A percentile compares a stretch with the other conserved stretches of the same genome.
Evolutionary conservation across 768 basidiomycete genomes (phyloP).

Genomic region (Coprinopsis strossmayeri): DNA sequence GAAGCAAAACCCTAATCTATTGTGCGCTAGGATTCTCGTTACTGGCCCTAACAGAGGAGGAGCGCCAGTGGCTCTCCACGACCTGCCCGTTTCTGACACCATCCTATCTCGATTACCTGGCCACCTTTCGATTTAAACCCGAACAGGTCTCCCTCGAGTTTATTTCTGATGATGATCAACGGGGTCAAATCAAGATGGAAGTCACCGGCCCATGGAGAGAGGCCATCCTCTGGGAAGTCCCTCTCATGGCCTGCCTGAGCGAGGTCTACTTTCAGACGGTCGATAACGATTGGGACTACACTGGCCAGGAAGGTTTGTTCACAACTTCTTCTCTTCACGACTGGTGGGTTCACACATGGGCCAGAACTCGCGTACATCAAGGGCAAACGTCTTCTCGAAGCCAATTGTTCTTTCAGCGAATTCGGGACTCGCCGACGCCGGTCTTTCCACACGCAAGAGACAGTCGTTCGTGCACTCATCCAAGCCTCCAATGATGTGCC

Average conservation of each 20-base stretch:
- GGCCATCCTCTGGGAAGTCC: slow-evolving; percentile 93
- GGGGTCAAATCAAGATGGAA: slow-evolving; percentile 69
- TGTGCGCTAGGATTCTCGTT: slow-evolving; percentile 52
- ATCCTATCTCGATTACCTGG: slow-evolving; percentile 74
- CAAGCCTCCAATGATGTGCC: slow-evolving; percentile 49
- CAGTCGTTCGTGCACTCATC: slow-evolving; percentile 64
- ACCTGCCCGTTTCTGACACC: slow-evolving; percentile 70
- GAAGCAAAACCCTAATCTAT: slow-evolving; percentile 1
- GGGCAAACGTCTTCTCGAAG: slow-evolving; percentile 52
- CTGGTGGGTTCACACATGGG: not conserved
- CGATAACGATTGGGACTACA: slow-evolving; percentile 77
- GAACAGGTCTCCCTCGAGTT: slow-evolving; percentile 66
- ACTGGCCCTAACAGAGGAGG: slow-evolving; percentile 52
- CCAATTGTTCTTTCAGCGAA: slow-evolving; percentile 71
- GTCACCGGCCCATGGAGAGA: slow-evolving; percentile 71
- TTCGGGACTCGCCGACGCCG: slow-evolving; percentile 84
- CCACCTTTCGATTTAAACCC: slow-evolving; percentile 63
- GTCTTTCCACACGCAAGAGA: slow-evolving; percentile 67
- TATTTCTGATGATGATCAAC: slow-evolving; percentile 45
- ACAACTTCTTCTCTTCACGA: not conserved
- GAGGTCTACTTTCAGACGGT: slow-evolving; percentile 81
- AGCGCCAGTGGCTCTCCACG: slow-evolving; percentile 58
- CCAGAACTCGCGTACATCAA: slow-evolving; percentile 72
- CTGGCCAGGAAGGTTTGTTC: slow-evolving; percentile 66
- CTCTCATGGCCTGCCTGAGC: slow-evolving; percentile 86